Evolutionary conservation across 2,329 filamentous ascomycete genomes (phyloP).

Genomic region (Colletotrichum tanaceti): DNA sequence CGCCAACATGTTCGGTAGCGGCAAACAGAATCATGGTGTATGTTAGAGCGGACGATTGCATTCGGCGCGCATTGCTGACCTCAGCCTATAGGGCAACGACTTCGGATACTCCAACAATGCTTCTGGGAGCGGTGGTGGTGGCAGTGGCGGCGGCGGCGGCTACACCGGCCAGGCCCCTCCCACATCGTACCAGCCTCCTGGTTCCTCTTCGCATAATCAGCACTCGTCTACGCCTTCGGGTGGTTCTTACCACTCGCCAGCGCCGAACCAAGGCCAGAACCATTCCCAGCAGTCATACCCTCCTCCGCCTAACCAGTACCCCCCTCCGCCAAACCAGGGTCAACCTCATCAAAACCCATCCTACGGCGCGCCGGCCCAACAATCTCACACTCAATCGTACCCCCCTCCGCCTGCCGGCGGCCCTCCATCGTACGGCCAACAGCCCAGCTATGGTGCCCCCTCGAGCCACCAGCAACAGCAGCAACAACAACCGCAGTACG

Average conservation of each 20-base stretch:
- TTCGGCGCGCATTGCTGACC: conserved; percentile 39
- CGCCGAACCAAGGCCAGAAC: conserved; percentile 43
- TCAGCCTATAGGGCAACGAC: conserved; percentile 59
- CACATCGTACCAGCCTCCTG: conserved; percentile 64
- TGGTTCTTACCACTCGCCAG: conserved; percentile 46
- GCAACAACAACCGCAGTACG: conserved; percentile 37
- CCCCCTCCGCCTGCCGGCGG: conserved; percentile 37
- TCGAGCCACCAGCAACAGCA: conserved; percentile 41
- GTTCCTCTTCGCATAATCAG: conserved; percentile 42
- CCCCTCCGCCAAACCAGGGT: conserved; percentile 37
- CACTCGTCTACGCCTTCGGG: conserved; percentile 47
- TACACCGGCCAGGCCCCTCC: conserved; percentile 74
- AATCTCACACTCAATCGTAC: conserved; percentile 42
- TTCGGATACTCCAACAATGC: conserved; percentile 70
- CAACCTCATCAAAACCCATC: conserved; percentile 41
- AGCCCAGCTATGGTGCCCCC: conserved; percentile 39
- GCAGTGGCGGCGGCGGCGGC: conserved; percentile 56
- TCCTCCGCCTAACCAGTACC: conserved; percentile 40
- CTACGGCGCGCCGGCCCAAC: conserved; percentile 38
- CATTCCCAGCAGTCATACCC: conserved; percentile 38
- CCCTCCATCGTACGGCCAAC: conserved; percentile 38
- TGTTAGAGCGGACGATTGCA: conserved; percentile 38
- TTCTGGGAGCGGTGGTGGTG: conserved; percentile 48
- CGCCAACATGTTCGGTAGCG: conserved; percentile 63
- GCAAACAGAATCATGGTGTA: conserved; percentile 57